phyloP scores from a whole-genome alignment of 768 basidiomycete genomes.

The Mycena maculata region DNA sequence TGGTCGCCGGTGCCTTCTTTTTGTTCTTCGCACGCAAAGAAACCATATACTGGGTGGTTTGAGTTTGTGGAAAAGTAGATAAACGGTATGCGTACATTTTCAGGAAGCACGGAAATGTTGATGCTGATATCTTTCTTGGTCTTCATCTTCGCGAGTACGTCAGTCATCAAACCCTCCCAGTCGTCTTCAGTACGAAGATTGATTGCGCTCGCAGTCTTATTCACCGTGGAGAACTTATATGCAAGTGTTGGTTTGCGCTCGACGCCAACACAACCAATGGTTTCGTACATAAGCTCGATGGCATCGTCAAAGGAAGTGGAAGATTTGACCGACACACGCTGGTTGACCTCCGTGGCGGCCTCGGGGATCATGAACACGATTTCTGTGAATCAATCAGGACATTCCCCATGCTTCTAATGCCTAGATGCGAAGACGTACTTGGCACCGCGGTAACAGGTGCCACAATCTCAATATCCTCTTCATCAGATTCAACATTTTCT shows the following conservation, averaged over 20 bases:
- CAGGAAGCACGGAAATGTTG: conserved; percentile 11
- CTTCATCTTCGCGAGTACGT: background rate
- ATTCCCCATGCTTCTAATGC: background rate
- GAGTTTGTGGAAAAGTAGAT: conserved; percentile 2
- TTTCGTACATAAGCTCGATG: conserved; percentile 12
- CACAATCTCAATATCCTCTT: conserved; percentile 3
- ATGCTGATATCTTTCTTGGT: background rate
- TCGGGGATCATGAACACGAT: conserved; percentile 10
- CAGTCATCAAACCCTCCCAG: conserved; percentile 8
- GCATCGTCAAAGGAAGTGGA: conserved; percentile 21
- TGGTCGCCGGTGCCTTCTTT: background rate
- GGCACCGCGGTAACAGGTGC: conserved; percentile 1
- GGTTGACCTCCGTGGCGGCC: conserved; percentile 5
- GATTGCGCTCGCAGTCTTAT: background rate
- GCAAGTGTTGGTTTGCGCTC: conserved; percentile 15
- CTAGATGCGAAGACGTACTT: conserved; percentile 8
- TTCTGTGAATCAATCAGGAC: conserved; percentile 8
- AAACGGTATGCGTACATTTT: conserved; percentile 7
- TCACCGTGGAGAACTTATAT: conserved; percentile 10
- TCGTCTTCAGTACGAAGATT: background rate
- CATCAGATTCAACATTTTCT: conserved; percentile 14
- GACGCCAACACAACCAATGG: conserved; percentile 12
- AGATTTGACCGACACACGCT: conserved; percentile 9
- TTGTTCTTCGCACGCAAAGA: conserved; percentile 7
- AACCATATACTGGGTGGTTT: conserved; percentile 14